Base-by-base conservation (phyloP, 2,329 filamentous ascomycete genomes). In the Fusarium foetens region DNA sequence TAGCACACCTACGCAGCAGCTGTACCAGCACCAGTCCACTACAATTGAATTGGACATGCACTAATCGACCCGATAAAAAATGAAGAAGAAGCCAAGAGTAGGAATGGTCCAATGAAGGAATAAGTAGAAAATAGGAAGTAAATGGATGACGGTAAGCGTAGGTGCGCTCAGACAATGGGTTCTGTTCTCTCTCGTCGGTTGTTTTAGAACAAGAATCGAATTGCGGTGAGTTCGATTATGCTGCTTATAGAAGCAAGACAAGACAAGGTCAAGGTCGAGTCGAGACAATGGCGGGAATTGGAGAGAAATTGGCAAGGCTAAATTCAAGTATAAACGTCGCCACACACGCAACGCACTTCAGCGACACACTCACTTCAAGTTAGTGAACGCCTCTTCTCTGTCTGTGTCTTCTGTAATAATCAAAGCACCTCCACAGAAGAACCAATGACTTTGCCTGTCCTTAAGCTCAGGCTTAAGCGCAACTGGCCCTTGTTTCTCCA, bases 391-490 rank as follows among this genome's bases (percentile, higher is more conserved):
- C 39, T 57, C 29, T 57, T n/a, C 23, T 36, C 29, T 12, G 29
- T 35, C 29, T 21, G 41, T 66, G 65, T 41, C 43, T 39, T 68
- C 43, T 42, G 36, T 27, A 60, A 52, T 41, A 59, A 62, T 23
- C 54, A 38, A 57, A 51, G 66, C 36, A 68, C 41, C 46, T 45
- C 29, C 36, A 39, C 46, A 62, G 43, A 33, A 19, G 57, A 49
- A 5, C 64, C 64, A 67, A 67, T 67, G 45, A 31, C 19, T 53
- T 54, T 54, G 38, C 58, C 48, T 55, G 55, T 31, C 49, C 51
- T 53, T 49, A 70, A 71, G 63, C 62, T 49, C 70, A 72, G 65
- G 69, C 69, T 62, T 49, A 70, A 72, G 70, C 58, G 45, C 61
- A 67, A 45, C 49, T 66, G 39, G 63, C 54, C 68, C 59, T 42